Percentiles rank a stretch among this genome's conserved stretches.
These are phyloP conservation scores for Tetradesmus obliquus DNA, from an alignment of 139 green algal genomes.

Conservation along the genomic window DNA sequence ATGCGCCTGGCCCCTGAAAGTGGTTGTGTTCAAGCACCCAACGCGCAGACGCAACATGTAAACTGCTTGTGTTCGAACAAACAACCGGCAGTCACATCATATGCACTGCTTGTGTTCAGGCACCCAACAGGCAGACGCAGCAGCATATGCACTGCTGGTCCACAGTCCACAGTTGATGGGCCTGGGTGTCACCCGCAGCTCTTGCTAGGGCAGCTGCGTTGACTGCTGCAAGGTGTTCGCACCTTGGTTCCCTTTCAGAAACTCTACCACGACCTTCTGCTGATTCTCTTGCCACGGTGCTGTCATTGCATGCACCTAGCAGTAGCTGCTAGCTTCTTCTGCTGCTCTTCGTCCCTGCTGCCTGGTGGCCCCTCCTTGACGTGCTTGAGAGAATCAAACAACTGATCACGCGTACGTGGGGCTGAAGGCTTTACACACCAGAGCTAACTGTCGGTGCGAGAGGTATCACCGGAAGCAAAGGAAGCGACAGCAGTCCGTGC, in stretches of 20 bases:
- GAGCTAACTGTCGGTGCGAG: not conserved
- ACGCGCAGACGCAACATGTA: not conserved
- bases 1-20: constrained; percentile 25
- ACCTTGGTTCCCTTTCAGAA: constrained; percentile 46
- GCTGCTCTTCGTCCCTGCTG: not conserved
- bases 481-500: not conserved
- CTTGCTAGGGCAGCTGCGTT: not conserved
- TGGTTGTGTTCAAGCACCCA: too few relatives aligned
- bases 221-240: not conserved
- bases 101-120: not conserved
- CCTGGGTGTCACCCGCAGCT: not conserved
- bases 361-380: not conserved
- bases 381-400: not conserved
- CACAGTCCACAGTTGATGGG: too few relatives aligned
- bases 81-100: not conserved
- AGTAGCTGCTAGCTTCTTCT: not conserved
- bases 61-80: too few relatives aligned
- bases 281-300: constrained; percentile 49
- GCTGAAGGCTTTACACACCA: not conserved
- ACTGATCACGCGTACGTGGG: not conserved
- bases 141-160: too few relatives aligned
- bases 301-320: constrained; percentile 20
- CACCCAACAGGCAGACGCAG: not conserved
- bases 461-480: not conserved
- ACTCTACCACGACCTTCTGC: constrained; percentile 55